Evolutionary conservation across 1,284 basidiomycete species (phyloP).

Genomic region (Volvariella surrecta): DNA sequence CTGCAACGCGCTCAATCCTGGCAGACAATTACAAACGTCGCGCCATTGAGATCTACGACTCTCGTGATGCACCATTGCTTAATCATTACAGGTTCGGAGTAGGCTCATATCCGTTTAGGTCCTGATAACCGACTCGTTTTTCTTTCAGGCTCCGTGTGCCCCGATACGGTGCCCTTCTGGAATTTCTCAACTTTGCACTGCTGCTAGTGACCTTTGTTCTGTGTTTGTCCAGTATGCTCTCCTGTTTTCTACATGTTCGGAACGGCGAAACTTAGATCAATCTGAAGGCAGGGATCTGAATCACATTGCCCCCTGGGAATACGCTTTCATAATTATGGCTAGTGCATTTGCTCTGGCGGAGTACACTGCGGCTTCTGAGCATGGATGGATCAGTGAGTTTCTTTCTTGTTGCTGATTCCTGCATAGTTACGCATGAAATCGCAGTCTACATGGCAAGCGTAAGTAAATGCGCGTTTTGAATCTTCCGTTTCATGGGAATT

Average conservation of each 20-base stretch:
- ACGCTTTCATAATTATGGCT: slow-evolving; percentile 67
- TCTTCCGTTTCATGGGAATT: background rate
- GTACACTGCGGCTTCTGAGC: slow-evolving; percentile 72
- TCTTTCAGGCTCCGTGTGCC: slow-evolving; percentile 65
- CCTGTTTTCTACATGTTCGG: slow-evolving; percentile 3
- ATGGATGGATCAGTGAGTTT: slow-evolving; percentile 79
- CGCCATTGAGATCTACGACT: slow-evolving; percentile 69
- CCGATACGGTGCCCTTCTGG: slow-evolving; percentile 69
- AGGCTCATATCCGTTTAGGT: slow-evolving; percentile 1
- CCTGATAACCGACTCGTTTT: slow-evolving; percentile 1
- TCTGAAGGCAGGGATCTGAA: slow-evolving; percentile 46
- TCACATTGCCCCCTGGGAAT: slow-evolving; percentile 52
- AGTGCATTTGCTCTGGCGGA: slow-evolving; percentile 75
- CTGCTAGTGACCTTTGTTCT: slow-evolving; percentile 67
- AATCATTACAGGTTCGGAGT: slow-evolving; percentile 64
- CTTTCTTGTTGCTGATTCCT: slow-evolving; percentile 22
- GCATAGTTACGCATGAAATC: slow-evolving; percentile 6
- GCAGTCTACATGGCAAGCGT: slow-evolving; percentile 80
- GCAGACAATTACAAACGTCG: slow-evolving; percentile 82
- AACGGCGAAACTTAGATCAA: slow-evolving; percentile 7
- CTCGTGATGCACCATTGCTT: slow-evolving; percentile 65
- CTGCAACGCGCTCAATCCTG: slow-evolving; percentile 64
- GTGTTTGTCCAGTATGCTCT: slow-evolving; percentile 55
- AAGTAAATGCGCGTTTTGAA: slow-evolving; percentile 10
- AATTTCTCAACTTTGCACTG: slow-evolving; percentile 68